These are phyloP conservation scores for Sugiyamaella chiloensis DNA, from an alignment of 805 yeast genomes.

Conservation along the genomic window DNA sequence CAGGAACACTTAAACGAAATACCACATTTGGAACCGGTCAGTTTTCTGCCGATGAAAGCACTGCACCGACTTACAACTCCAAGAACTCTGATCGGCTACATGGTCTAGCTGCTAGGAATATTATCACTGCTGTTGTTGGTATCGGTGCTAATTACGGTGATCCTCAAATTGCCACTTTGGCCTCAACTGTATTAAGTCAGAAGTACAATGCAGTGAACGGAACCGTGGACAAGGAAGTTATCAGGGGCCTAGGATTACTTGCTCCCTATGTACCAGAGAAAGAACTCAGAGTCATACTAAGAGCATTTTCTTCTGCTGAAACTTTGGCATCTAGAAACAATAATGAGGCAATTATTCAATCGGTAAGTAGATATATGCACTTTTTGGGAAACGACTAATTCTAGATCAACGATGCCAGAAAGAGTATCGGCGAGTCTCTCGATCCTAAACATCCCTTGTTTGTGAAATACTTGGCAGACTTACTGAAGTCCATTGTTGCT, in stretches of 20 bases:
- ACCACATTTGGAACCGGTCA: conserved; percentile 13
- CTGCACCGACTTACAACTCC: neutral
- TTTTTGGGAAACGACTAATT: conserved; percentile 18
- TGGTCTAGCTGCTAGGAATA: conserved; percentile 51
- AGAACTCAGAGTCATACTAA: conserved; percentile 63
- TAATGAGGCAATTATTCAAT: conserved; percentile 34
- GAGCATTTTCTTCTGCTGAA: conserved; percentile 52
- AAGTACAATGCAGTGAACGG: conserved; percentile 47
- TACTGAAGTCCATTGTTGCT: conserved; percentile 62
- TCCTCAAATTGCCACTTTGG: conserved; percentile 68
- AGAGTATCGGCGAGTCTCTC: conserved; percentile 20
- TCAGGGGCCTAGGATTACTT: conserved; percentile 61
- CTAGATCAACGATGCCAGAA: conserved; percentile 22
- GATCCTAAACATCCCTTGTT: conserved; percentile 43
- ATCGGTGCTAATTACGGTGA: conserved; percentile 66
- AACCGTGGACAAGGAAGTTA: conserved; percentile 55
- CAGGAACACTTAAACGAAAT: conserved; percentile 10
- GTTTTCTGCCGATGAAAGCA: conserved; percentile 7
- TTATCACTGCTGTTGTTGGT: conserved; percentile 63
- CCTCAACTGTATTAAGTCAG: conserved; percentile 79
- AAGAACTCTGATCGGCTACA: conserved; percentile 7
- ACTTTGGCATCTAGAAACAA: conserved; percentile 43
- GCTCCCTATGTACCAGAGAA: conserved; percentile 59
- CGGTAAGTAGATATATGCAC: conserved; percentile 22
- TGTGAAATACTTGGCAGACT: conserved; percentile 57